phyloP scores from a whole-genome alignment of 2,329 filamentous ascomycete genomes.

The Aspergillus proliferans region DNA sequence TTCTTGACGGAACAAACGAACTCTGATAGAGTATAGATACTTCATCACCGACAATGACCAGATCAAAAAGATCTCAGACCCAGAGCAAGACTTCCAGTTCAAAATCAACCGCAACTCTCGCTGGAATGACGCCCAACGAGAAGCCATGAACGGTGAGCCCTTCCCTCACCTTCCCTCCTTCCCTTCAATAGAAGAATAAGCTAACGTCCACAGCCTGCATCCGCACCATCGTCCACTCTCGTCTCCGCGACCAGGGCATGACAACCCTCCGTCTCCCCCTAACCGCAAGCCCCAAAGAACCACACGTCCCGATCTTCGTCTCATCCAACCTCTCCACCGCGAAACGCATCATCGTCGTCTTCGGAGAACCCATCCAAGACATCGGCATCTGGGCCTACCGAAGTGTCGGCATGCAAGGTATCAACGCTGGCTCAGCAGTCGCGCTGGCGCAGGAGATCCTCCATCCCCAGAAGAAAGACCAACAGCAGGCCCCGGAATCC shows the following conservation, averaged over 20 bases:
- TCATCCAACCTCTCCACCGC: conserved; percentile 51
- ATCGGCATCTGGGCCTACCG: conserved; percentile 70
- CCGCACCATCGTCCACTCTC: conserved; percentile 53
- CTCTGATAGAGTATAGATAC: conserved; percentile 50
- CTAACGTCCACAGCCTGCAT: conserved; percentile 41
- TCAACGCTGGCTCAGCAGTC: conserved; percentile 65
- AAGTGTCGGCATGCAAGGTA: conserved; percentile 56
- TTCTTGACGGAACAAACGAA: not conserved
- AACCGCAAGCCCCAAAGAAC: conserved; percentile 40
- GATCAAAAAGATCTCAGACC: conserved; percentile 62
- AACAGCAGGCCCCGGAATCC: not conserved
- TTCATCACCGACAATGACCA: conserved; percentile 71
- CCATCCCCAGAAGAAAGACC: conserved; percentile 12
- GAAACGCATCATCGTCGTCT: conserved; percentile 63
- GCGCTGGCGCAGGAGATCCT: conserved; percentile 52
- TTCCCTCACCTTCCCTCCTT: not conserved
- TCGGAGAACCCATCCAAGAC: conserved; percentile 67
- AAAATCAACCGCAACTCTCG: conserved; percentile 67
- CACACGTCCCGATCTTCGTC: conserved; percentile 64
- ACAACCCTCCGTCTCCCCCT: conserved; percentile 57
- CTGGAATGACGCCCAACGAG: conserved; percentile 68
- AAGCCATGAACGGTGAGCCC: conserved; percentile 63
- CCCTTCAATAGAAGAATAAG: not conserved
- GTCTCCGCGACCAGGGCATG: conserved; percentile 58
- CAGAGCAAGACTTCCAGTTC: conserved; percentile 67